Evolutionary conservation across 1,284 basidiomycete genomes (phyloP).

Genomic region (Volvariella volvacea): DNA sequence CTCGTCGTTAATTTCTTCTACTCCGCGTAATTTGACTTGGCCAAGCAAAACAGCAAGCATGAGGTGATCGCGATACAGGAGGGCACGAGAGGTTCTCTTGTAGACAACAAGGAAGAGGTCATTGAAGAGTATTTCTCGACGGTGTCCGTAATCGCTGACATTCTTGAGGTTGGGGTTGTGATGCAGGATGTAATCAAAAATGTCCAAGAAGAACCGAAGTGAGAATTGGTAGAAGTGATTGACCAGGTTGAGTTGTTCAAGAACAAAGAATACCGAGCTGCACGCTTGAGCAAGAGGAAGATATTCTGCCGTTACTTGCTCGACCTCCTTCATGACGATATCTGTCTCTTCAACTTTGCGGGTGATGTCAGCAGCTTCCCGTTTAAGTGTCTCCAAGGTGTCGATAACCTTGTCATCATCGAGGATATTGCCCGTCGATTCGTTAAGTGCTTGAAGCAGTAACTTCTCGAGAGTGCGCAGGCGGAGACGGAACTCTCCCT

Average conservation of each 20-base stretch:
- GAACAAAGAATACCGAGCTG: conserved; percentile 95
- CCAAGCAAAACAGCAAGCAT: conserved; percentile 89
- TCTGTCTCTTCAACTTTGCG: conserved; percentile 98
- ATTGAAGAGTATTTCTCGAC: conserved; percentile 81
- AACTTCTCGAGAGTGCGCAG: conserved; percentile 91
- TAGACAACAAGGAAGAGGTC: conserved; percentile 92
- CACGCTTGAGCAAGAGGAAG: conserved; percentile 93
- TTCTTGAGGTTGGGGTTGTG: conserved; percentile 86
- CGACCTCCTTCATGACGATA: conserved; percentile 92
- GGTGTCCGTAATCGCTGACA: conserved; percentile 66
- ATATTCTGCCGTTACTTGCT: conserved; percentile 93
- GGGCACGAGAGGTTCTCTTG: conserved; percentile 83
- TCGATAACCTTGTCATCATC: conserved; percentile 99
- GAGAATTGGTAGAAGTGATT: conserved; percentile 99
- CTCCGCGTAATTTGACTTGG: conserved; percentile 81
- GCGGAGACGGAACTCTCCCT: conserved; percentile 95
- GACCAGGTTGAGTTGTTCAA: conserved; percentile 90
- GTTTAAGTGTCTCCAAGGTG: conserved; percentile 94
- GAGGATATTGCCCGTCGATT: conserved; percentile 94
- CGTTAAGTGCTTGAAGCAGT: conserved; percentile 93
- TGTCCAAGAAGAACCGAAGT: conserved; percentile 94
- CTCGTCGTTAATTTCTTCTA: conserved; percentile 79
- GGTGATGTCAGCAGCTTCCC: conserved; percentile 95
- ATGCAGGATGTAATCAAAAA: conserved; percentile 92
- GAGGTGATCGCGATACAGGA: conserved; percentile 89